These are phyloP conservation scores for Fusarium drepaniforme DNA, from an alignment of 2,329 filamentous ascomycete species.

Conservation along the genomic window DNA sequence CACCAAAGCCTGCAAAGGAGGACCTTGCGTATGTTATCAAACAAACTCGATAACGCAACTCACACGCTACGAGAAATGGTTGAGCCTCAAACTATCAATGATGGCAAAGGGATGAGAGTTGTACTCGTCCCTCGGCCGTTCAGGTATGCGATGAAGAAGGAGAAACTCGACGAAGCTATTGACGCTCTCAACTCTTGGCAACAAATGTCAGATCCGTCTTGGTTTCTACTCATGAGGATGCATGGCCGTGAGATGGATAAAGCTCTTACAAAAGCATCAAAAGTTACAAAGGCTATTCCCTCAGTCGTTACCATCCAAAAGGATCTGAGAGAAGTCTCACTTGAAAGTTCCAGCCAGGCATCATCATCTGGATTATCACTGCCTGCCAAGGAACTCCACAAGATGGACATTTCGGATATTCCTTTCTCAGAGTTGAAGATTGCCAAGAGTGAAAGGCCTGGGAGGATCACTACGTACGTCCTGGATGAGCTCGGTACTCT, in stretches of 20 bases:
- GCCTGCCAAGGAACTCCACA: neutral
- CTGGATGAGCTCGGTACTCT: neutral
- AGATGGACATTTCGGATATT: neutral
- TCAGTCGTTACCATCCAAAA: neutral
- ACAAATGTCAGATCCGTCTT: slow-evolving; percentile 14
- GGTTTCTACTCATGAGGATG: slow-evolving; percentile 16
- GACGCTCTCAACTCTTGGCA: slow-evolving; percentile 13
- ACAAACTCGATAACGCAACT: neutral
- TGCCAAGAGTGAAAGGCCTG: neutral
- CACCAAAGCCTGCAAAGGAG: neutral
- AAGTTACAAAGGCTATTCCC: neutral
- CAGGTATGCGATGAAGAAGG: neutral
- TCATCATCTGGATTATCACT: neutral
- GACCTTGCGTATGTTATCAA: neutral
- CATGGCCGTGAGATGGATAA: neutral
- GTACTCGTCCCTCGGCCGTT: neutral
- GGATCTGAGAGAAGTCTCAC: neutral
- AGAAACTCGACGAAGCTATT: slow-evolving; percentile 9
- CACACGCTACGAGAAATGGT: neutral
- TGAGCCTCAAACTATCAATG: neutral
- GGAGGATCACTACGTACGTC: neutral
- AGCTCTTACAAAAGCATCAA: neutral
- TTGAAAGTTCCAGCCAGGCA: neutral
- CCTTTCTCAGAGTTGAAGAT: neutral
- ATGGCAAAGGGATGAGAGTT: neutral